Evolutionary conservation across 2,329 filamentous ascomycete species (phyloP).

Genomic region (Fusarium nelsonii): DNA sequence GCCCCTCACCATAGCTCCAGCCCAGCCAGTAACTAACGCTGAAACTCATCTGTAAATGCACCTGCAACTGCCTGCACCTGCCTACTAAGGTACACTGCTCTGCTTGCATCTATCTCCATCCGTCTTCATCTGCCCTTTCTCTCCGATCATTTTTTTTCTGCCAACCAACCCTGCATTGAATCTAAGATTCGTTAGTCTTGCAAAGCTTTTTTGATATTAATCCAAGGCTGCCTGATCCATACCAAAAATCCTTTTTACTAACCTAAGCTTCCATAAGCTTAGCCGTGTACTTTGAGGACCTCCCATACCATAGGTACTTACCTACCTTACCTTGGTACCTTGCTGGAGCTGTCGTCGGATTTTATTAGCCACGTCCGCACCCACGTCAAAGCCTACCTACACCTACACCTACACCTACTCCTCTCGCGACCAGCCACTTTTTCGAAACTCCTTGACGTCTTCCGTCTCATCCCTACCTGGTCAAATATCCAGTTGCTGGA

Average conservation of each 20-base stretch:
- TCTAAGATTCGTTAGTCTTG: constrained; percentile 2
- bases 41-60: constrained; percentile 24
- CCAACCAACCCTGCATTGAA: constrained; percentile 30
- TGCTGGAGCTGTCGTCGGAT: constrained; percentile 11
- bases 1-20: constrained; percentile 40
- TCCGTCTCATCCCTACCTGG: constrained; percentile 12
- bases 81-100: not conserved
- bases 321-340: constrained; percentile 9
- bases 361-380: constrained; percentile 14
- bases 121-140: constrained; percentile 29
- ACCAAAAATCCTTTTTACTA: not conserved
- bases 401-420: constrained; percentile 17
- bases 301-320: constrained; percentile 3
- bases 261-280: not conserved
- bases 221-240: not conserved
- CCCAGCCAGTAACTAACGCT: constrained; percentile 20
- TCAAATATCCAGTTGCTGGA: not conserved
- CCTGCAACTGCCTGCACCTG: constrained; percentile 2
- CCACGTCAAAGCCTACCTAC: constrained; percentile 9
- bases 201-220: not conserved
- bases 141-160: constrained; percentile 25
- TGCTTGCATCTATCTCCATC: constrained; percentile 33
- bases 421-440: constrained; percentile 36
- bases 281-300: not conserved
- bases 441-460: constrained; percentile 11